A percentile compares a stretch with the other conserved stretches of the same genome.
These are phyloP conservation scores for Schizophyllum amplum DNA, from an alignment of 1,284 basidiomycete species.

Conservation along the genomic window DNA sequence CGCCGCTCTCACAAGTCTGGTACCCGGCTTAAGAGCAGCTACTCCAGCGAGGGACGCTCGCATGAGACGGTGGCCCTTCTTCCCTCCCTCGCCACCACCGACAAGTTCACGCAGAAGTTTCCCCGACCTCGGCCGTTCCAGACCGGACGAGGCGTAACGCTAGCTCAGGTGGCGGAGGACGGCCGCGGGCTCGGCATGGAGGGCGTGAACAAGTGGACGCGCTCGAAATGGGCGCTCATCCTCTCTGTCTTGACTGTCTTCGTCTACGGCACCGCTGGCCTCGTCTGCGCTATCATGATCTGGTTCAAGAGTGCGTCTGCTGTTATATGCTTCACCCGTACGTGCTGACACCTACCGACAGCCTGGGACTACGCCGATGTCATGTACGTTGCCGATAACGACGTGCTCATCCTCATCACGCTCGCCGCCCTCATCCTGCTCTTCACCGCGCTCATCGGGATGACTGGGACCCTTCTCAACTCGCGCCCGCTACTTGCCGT, in stretches of 20 bases:
- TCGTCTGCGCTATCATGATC: conserved; percentile 41
- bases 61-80: conserved; percentile 16
- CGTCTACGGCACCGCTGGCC: conserved; percentile 35
- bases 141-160: conserved; percentile 14
- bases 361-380: conserved; percentile 46
- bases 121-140: conserved; percentile 32
- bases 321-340: conserved; percentile 1
- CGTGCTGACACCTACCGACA: conserved; percentile 15
- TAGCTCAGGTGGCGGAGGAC: conserved; percentile 25
- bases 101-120: conserved; percentile 48
- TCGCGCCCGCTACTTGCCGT: conserved; percentile 67
- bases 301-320: conserved; percentile 48
- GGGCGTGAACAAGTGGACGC: conserved; percentile 37
- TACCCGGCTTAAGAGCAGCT: no score
- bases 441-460: conserved; percentile 57
- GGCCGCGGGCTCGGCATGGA: conserved; percentile 32
- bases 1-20: no score
- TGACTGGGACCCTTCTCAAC: conserved; percentile 64
- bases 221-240: conserved; percentile 49
- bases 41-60: no score
- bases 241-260: conserved; percentile 44
- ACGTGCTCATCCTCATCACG: conserved; percentile 57
- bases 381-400: conserved; percentile 45
- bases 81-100: conserved; percentile 24
- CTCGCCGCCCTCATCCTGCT: conserved; percentile 48